Percentiles rank a stretch among this genome's conserved stretches.
These are phyloP conservation scores for Nicotiana obtusifolia DNA, from an alignment of 257 asterid genomes.

Conservation along the genomic window DNA sequence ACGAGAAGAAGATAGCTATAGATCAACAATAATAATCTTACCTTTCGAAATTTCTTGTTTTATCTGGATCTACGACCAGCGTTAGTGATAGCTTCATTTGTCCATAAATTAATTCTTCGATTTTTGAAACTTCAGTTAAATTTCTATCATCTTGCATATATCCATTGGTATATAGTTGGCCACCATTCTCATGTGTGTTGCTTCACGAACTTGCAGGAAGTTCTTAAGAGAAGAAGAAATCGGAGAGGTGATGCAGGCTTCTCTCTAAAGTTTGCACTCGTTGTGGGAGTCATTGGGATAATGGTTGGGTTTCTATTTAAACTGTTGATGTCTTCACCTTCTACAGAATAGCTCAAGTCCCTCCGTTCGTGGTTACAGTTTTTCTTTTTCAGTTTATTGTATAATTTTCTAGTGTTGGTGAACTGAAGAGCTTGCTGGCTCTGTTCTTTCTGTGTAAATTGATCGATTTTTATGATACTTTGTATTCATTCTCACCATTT, in stretches of 20 bases:
- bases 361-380: background rate
- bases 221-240: slow-evolving; percentile 31
- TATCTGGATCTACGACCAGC: background rate
- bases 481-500: background rate
- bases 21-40: background rate
- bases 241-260: slow-evolving; percentile 28
- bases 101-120: background rate
- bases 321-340: slow-evolving; percentile 29
- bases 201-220: slow-evolving; percentile 24
- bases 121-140: background rate
- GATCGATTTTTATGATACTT: background rate
- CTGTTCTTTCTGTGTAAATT: slow-evolving; percentile 26
- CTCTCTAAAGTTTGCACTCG: slow-evolving; percentile 34
- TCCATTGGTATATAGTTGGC: background rate
- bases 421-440: slow-evolving; percentile 15
- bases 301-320: slow-evolving; percentile 34
- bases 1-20: background rate
- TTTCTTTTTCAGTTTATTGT: slow-evolving; percentile 18
- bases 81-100: background rate
- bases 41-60: background rate
- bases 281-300: slow-evolving; percentile 42
- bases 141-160: background rate
- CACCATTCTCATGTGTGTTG: background rate
- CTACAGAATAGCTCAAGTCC: slow-evolving; percentile 19
- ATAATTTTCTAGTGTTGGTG: slow-evolving; percentile 14